Conservation (phyloP, 83 land plant genomes). For the Diphasiastrum complanatum region DNA sequence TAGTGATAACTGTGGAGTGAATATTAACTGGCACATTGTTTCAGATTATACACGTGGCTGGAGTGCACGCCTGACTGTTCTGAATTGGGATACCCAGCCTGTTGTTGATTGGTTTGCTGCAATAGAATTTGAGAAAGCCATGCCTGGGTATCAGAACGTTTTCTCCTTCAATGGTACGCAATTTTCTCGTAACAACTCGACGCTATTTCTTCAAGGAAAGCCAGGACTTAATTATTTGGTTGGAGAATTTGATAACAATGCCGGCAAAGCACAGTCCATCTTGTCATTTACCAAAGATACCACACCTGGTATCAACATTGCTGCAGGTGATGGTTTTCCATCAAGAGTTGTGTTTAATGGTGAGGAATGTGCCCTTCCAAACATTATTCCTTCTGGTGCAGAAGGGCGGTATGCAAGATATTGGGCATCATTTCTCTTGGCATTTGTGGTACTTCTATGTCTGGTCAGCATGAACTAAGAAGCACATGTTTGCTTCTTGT, state of each 20-base stretch:
- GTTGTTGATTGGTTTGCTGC: constrained; percentile 74
- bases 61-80: constrained; percentile 65
- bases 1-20: constrained; percentile 66
- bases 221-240: constrained; percentile 50
- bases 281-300: constrained; percentile 58
- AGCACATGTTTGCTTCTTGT: too few relatives aligned
- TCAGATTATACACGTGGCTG: constrained; percentile 57
- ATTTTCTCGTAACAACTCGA: constrained; percentile 30
- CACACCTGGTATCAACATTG: constrained; percentile 44
- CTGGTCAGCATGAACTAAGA: too few relatives aligned
- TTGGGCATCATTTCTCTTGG: too few relatives aligned
- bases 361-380: constrained; percentile 74
- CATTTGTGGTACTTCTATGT: too few relatives aligned
- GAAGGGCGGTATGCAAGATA: too few relatives aligned
- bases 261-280: constrained; percentile 75
- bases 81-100: constrained; percentile 55
- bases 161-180: constrained; percentile 79
- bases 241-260: constrained; percentile 28
- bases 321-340: constrained; percentile 59
- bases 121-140: constrained; percentile 43
- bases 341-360: constrained; percentile 69
- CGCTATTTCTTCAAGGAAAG: constrained; percentile 62
- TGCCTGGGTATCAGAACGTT: constrained; percentile 49
- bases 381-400: constrained; percentile 28
- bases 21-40: constrained; percentile 65